Evolutionary conservation across 2,329 filamentous ascomycete species (phyloP), one percentile per base, ranked within the genome.

Genomic region (Tolypocladium pustulatum): DNA sequence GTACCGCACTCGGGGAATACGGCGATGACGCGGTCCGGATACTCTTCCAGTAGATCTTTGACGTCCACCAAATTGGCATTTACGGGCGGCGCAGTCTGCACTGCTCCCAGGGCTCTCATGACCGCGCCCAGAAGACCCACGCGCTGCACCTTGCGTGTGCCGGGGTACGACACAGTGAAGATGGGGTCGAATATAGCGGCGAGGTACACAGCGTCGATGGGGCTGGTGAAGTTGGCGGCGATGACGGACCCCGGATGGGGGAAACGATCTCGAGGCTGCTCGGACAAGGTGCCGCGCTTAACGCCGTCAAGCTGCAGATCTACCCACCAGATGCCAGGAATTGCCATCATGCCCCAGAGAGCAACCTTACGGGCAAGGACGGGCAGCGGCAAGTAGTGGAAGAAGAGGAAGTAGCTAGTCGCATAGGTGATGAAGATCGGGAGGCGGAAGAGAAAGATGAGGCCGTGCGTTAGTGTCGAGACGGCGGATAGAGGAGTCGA

Each of bases 251-350:
- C 85, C 5, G 87, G 84, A 58, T 88, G 84, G 1, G 94, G 94
- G 22, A 97, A 84, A 46, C 90, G 85, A 60, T 86, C 79, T 59
- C 81, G 77, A 43, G 88, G 86, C 66, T 91, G 86, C 67, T 88
- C 86, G 54, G 88, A 86, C 37, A 96, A 79, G 32, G 88, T 92
- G 76, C 94, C 94, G 75, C 91, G 90, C 75, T 90, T 92, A 57
- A 99, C 94, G 60, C 93, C 93, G 71, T 99, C 94, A 64, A 99
- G 90, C 73, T 97, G 93, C n/a, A 99, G 78, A 73, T 99, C 94
- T 59, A 97, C 87, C 93, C 93, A 97, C 91, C 92, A 97, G 59
- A 99, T 90, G 34, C 94, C 93, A 0, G 92, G 91, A 60, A 96
- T 88, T 41, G 86, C 88, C 65, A 99, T 83, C 64, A 97, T 83